Percentiles rank a stretch among this genome's conserved stretches.
These are phyloP conservation scores for Pulveroboletus sp. DNA, from an alignment of 768 basidiomycete genomes.

Conservation along the genomic window DNA sequence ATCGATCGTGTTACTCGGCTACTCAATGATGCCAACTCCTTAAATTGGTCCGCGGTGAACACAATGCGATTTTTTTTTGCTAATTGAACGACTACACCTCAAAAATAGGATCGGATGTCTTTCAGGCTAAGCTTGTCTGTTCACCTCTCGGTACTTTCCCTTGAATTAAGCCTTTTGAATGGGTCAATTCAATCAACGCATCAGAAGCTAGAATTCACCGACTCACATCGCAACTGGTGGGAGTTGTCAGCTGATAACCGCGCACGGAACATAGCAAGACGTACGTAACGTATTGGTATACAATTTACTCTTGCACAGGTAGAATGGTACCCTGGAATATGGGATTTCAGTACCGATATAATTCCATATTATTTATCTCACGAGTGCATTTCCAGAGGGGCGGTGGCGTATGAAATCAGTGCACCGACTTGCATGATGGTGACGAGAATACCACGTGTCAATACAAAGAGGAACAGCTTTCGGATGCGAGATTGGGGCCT, in stretches of 20 bases:
- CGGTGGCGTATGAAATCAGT: neutral
- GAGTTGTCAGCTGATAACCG: neutral
- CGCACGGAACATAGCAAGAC: neutral
- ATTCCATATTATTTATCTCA: neutral
- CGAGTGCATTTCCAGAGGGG: constrained; percentile 8
- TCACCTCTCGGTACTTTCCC: neutral
- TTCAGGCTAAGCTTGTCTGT: too few species aligned
- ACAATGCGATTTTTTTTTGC: too few species aligned
- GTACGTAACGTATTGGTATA: constrained; percentile 3
- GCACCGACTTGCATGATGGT: constrained; percentile 9
- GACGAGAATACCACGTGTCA: constrained; percentile 15
- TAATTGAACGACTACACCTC: too few species aligned
- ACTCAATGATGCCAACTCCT: too few species aligned
- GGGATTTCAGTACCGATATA: neutral
- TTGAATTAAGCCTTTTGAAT: constrained; percentile 5
- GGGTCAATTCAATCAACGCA: neutral
- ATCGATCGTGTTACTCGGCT: too few species aligned
- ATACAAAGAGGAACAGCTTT: constrained; percentile 11
- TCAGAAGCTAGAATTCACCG: neutral
- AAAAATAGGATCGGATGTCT: too few species aligned
- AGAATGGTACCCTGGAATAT: constrained; percentile 6
- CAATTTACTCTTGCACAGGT: constrained; percentile 11
- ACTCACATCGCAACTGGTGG: constrained; percentile 11
- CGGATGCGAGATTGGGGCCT: constrained; percentile 9
- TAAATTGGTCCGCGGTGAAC: too few species aligned